These are phyloP conservation scores for Rostrohypoxylon terebratum DNA, from an alignment of 495 filamentous ascomycete species.

Conservation along the genomic window DNA sequence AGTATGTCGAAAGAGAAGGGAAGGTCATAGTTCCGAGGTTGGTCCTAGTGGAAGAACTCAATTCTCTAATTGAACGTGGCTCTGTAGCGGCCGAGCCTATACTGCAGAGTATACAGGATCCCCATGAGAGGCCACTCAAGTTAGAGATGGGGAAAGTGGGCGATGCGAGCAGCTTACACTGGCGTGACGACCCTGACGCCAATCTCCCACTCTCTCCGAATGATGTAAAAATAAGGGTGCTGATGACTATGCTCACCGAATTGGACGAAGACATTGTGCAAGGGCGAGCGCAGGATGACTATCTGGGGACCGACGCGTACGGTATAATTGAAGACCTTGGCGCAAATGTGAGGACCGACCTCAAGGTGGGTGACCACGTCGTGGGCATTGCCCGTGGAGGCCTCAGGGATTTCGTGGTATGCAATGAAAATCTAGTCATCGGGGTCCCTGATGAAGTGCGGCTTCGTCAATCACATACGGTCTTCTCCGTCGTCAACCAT, in stretches of 20 bases:
- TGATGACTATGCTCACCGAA: conserved; percentile 10
- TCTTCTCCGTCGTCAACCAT: conserved; percentile 62
- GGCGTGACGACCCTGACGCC: conserved; percentile 32
- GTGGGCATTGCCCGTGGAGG: conserved; percentile 52
- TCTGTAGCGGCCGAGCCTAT: conserved; percentile 15
- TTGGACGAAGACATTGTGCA: conserved; percentile 27
- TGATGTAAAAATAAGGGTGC: conserved; percentile 30
- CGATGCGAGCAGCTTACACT: conserved; percentile 26
- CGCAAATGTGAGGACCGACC: conserved; percentile 43
- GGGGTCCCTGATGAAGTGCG: conserved; percentile 51
- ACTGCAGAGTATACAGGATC: conserved; percentile 23
- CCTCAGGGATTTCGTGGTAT: conserved; percentile 40
- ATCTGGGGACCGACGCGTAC: conserved; percentile 55
- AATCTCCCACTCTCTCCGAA: conserved; percentile 13
- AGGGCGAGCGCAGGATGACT: conserved; percentile 45
- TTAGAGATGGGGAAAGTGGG: conserved; percentile 31
- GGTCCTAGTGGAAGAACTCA: conserved; percentile 36
- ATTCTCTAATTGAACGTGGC: conserved; percentile 43
- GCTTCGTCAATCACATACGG: conserved; percentile 51
- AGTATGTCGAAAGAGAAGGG: conserved; percentile 44
- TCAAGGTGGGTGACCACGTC: conserved; percentile 57
- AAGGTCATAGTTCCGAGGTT: conserved; percentile 47
- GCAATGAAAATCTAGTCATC: conserved; percentile 28
- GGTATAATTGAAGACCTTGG: conserved; percentile 58
- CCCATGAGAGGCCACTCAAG: conserved; percentile 33